Base-by-base conservation (phyloP, 768 basidiomycete species). In the Paxillus rubicundulus region DNA sequence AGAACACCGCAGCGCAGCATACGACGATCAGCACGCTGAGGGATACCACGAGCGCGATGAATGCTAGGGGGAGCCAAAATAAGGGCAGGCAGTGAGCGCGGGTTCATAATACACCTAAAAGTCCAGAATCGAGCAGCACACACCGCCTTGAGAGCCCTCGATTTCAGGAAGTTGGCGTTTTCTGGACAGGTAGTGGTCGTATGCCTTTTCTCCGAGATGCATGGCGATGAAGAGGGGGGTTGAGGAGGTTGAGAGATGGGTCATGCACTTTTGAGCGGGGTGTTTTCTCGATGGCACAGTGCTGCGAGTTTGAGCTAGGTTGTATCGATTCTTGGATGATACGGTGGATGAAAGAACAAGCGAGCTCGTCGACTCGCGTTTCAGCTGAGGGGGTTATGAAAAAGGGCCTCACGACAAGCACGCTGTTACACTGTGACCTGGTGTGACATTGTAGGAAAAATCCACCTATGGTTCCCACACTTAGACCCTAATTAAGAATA, bases 11-110 rank as follows among this genome's bases (percentile, higher is more conserved):
- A 14, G 71, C 66, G 62, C 77, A 81, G 45, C 79, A 77, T 28
- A 72, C 61, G 52, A 84, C 56, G 64, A 87, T 79, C 49, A 88
- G 69, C 51, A 79, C 56, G 50, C 73, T 70, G 38, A 89, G 75
- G 41, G 72, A 65, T 34, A 86, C 78, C 37, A 88, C 73, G 36
- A 88, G 68, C 4, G 70, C 81, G 57, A 87, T 77, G 70, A 88
- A 89, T 10, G 77, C 85, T 78, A 55, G 48, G 45, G 50, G 54
- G 24, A 24, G 6, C 36, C 57, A 21, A 37, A 48, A 51, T 16
- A 39, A 34, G 7, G 2, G 12, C 16, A 18, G 32, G 37, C n/a
- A 48, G n/a, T 27, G 46, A 28, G 45, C 28, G 18, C 16, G 14
- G 34, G n/a, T 21, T 16, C 14, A 28, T 8, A 21, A 38, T 57